A percentile compares a stretch with the other conserved stretches of the same genome.
phyloP scores from a whole-genome alignment of 345 rosid genomes.

The Eucalyptus sideroxylon region DNA sequence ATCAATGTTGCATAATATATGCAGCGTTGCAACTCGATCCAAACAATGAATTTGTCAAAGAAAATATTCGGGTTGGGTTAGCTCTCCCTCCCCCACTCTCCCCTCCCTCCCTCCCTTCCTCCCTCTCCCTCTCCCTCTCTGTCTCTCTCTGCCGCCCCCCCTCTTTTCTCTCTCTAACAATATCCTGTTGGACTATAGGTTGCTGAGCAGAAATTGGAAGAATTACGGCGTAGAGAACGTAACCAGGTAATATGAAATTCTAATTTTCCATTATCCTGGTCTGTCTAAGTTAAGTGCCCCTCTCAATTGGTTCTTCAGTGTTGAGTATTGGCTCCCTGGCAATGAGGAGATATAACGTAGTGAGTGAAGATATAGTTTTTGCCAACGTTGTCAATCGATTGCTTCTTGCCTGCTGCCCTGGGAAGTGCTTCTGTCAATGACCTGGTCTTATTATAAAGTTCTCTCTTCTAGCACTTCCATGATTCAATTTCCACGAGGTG shows the following conservation, averaged over 20 bases:
- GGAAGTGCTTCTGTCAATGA: not conserved
- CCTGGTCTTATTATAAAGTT: not conserved
- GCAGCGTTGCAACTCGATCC: constrained; percentile 83
- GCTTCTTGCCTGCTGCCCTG: not conserved
- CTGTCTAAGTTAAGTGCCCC: not conserved
- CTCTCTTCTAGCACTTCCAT: not conserved
- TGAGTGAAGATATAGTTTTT: not conserved
- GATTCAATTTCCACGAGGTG: not conserved
- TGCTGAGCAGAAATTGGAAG: constrained; percentile 65
- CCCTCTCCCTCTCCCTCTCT: not conserved
- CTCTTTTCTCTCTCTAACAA: not conserved
- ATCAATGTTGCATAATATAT: not conserved
- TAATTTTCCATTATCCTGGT: not conserved
- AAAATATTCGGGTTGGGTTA: constrained; percentile 54
- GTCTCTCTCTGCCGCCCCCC: not conserved
- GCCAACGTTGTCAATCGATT: not conserved
- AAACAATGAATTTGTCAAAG: constrained; percentile 55
- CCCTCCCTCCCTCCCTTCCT: not conserved
- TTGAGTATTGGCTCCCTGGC: not conserved
- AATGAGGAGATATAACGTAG: not conserved
- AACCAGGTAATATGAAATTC: constrained; percentile 30
- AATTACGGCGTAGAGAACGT: constrained; percentile 22
- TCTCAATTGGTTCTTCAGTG: not conserved
- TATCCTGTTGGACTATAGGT: constrained; percentile 25
- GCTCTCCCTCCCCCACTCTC: not conserved